phyloP scores from a whole-genome alignment of 2,329 filamentous ascomycete genomes.

The Emergomyces africanus region DNA sequence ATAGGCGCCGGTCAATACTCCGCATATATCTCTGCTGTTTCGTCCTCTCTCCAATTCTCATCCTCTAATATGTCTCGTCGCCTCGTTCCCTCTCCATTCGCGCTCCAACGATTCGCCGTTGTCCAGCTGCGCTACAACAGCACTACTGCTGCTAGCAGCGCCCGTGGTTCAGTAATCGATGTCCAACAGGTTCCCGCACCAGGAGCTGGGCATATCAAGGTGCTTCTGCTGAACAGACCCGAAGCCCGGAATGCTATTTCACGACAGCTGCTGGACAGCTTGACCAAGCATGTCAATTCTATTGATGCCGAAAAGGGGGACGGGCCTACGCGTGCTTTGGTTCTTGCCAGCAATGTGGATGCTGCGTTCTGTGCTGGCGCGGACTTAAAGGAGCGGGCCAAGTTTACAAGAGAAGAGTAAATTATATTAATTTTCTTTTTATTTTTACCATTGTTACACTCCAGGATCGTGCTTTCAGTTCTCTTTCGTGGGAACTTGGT shows the following conservation, averaged over 20 bases:
- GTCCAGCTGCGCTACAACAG: constrained; percentile 18
- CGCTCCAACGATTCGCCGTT: constrained; percentile 14
- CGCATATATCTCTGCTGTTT: not conserved
- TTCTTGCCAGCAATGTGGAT: constrained; percentile 77
- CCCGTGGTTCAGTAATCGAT: constrained; percentile 40
- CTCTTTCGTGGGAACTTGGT: not conserved
- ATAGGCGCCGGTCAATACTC: not conserved
- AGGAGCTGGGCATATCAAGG: constrained; percentile 68
- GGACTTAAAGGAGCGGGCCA: constrained; percentile 76
- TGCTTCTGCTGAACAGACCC: constrained; percentile 79
- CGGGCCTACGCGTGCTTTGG: constrained; percentile 60
- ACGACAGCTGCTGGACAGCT: constrained; percentile 55
- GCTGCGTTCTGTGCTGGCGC: constrained; percentile 86
- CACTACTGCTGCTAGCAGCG: constrained; percentile 20
- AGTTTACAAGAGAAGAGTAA: constrained; percentile 67
- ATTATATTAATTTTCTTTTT: constrained; percentile 19
- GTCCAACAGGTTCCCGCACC: constrained; percentile 65
- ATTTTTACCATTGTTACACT: not conserved
- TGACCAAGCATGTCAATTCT: constrained; percentile 59
- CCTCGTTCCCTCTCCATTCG: constrained; percentile 10
- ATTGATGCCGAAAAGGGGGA: constrained; percentile 48
- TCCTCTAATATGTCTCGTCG: constrained; percentile 21
- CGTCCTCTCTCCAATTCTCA: not conserved
- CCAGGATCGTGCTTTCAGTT: not conserved
- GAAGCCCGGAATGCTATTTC: constrained; percentile 85